phyloP scores from a whole-genome alignment of 2,329 filamentous ascomycete genomes.

The Alternaria novae-zelandiae region DNA sequence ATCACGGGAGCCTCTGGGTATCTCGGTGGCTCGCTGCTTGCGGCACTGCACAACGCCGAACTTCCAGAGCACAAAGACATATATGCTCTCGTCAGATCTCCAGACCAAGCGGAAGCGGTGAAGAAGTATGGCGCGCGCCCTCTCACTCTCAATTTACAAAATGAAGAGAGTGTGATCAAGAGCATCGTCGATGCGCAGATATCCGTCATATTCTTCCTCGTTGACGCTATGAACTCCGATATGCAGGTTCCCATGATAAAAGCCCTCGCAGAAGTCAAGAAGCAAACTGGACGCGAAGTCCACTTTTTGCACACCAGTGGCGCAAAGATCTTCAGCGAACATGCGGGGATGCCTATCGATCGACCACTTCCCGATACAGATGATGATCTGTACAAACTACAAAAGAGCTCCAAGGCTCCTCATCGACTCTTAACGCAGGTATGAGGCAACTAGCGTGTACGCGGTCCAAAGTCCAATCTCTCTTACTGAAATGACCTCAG shows the following conservation, averaged over 20 bases:
- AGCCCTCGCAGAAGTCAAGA: conserved; percentile 55
- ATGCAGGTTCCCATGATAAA: conserved; percentile 53
- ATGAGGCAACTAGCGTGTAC: background rate
- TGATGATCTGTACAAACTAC: conserved; percentile 51
- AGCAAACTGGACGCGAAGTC: conserved; percentile 49
- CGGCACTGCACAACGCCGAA: conserved; percentile 43
- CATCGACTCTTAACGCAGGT: background rate
- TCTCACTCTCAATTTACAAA: conserved; percentile 49
- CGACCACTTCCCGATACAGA: conserved; percentile 54
- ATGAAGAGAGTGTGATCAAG: conserved; percentile 45
- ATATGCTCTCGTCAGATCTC: conserved; percentile 57
- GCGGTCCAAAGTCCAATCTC: too few species aligned
- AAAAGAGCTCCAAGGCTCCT: conserved; percentile 40
- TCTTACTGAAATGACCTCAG: conserved; percentile 25
- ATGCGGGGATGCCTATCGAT: conserved; percentile 54
- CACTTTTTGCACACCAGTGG: conserved; percentile 62
- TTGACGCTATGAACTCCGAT: conserved; percentile 48
- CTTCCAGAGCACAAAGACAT: conserved; percentile 54
- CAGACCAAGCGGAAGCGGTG: conserved; percentile 55
- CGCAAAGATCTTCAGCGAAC: conserved; percentile 60
- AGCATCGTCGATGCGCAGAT: conserved; percentile 54
- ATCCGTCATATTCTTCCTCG: conserved; percentile 57
- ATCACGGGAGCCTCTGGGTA: conserved; percentile 62
- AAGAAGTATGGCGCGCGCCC: conserved; percentile 53
- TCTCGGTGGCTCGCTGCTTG: conserved; percentile 59